Conservation (phyloP, 176 grass and related monocot species). For the Zizania latifolia region DNA sequence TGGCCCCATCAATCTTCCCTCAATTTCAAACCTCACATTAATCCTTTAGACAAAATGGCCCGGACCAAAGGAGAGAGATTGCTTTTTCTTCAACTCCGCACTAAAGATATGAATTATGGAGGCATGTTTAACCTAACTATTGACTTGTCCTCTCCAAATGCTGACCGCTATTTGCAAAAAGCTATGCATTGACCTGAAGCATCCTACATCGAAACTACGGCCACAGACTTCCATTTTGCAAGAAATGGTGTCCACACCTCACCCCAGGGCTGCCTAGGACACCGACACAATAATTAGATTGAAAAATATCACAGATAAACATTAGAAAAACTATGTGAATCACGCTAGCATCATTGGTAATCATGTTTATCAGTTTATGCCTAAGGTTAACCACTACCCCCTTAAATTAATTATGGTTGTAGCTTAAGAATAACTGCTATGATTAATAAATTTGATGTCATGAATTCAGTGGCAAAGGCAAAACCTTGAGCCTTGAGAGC, state of each 20-base stretch:
- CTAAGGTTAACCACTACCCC: background rate
- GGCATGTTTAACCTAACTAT: slow-evolving; percentile 22
- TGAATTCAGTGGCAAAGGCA: background rate
- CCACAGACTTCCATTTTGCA: slow-evolving; percentile 11
- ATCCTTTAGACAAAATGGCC: slow-evolving; percentile 18
- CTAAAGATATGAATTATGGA: background rate
- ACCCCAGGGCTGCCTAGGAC: background rate
- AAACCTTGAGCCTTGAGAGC: too few relatives aligned
- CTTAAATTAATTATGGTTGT: background rate
- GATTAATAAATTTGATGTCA: background rate
- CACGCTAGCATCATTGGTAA: too few relatives aligned
- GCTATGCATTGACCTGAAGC: slow-evolving; percentile 37
- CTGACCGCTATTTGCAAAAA: slow-evolving; percentile 11
- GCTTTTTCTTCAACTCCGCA: background rate
- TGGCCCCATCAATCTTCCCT: background rate
- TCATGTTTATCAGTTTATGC: too few relatives aligned
- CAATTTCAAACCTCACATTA: slow-evolving; percentile 25
- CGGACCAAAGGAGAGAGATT: slow-evolving; percentile 15
- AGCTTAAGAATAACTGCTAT: background rate
- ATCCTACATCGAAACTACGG: slow-evolving; percentile 6
- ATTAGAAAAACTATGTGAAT: too few relatives aligned
- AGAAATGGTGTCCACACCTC: slow-evolving; percentile 12
- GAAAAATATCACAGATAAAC: background rate
- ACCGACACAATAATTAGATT: slow-evolving; percentile 1
- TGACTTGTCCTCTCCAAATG: slow-evolving; percentile 31